These are phyloP conservation scores for Forsythia suspensa DNA, from an alignment of 257 asterid species.

Conservation along the genomic window DNA sequence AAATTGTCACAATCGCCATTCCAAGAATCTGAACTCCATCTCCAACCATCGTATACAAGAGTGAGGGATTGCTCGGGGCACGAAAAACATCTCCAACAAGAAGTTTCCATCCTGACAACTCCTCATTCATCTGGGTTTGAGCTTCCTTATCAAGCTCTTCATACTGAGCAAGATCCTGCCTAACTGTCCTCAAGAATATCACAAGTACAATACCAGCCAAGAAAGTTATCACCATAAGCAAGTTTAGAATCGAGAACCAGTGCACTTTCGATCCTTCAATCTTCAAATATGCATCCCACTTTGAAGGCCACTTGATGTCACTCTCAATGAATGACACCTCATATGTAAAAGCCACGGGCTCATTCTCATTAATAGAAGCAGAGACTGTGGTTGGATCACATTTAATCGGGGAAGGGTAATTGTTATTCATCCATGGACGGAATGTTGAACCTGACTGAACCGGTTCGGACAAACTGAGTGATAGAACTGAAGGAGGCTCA, in stretches of 20 bases:
- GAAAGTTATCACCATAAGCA: constrained; percentile 88
- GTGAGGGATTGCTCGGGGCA: constrained; percentile 65
- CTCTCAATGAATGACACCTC: constrained; percentile 78
- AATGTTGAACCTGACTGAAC: too few relatives aligned
- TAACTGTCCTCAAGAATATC: constrained; percentile 78
- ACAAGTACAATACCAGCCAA: constrained; percentile 91
- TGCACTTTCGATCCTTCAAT: constrained; percentile 97
- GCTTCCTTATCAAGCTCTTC: constrained; percentile 93
- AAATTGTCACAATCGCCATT: constrained; percentile 78
- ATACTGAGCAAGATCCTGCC: constrained; percentile 74
- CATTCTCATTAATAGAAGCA: constrained; percentile 69
- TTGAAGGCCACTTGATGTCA: constrained; percentile 90
- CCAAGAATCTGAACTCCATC: constrained; percentile 91
- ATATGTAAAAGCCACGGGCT: constrained; percentile 66
- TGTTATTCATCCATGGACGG: constrained; percentile 31
- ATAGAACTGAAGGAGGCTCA: too few relatives aligned
- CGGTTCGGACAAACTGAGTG: too few relatives aligned
- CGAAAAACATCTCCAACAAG: constrained; percentile 86
- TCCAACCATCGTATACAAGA: constrained; percentile 87
- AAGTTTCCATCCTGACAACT: constrained; percentile 90
- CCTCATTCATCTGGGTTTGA: constrained; percentile 94
- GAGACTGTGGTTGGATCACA: constrained; percentile 69
- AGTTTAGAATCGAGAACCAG: constrained; percentile 89
- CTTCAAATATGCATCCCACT: constrained; percentile 91
- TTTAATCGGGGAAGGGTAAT: constrained; percentile 55